Evolutionary conservation across 2,329 filamentous ascomycete species (phyloP).

Genomic region (Alternaria solani): DNA sequence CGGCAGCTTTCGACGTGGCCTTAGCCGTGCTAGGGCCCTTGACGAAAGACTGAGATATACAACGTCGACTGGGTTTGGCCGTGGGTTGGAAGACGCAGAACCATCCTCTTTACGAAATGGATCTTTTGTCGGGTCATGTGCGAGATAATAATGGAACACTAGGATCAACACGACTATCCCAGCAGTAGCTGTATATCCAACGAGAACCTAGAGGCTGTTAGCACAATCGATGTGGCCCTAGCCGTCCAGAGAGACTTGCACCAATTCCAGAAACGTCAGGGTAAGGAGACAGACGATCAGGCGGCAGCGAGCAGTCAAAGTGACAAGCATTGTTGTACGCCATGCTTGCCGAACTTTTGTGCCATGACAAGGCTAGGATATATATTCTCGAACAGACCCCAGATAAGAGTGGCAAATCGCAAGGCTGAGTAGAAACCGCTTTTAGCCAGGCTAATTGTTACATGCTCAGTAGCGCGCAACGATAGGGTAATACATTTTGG

Average conservation of each 20-base stretch:
- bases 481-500: no score
- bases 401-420: no score
- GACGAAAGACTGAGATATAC: background rate
- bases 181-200: background rate
- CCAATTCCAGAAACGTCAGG: background rate
- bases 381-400: no score
- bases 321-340: background rate
- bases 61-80: background rate
- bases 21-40: background rate
- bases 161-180: background rate
- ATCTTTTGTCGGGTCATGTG: background rate
- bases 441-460: no score
- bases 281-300: background rate
- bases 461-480: no score
- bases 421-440: no score
- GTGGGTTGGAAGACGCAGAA: background rate
- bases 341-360: background rate
- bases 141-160: background rate
- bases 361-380: background rate
- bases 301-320: background rate
- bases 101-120: background rate
- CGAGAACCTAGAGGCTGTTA: background rate
- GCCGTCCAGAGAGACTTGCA: background rate
- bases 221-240: background rate
- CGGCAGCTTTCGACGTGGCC: no score